Base-by-base conservation (phyloP, 176 grass and related monocot species). In the Tillandsia fasciculata region DNA sequence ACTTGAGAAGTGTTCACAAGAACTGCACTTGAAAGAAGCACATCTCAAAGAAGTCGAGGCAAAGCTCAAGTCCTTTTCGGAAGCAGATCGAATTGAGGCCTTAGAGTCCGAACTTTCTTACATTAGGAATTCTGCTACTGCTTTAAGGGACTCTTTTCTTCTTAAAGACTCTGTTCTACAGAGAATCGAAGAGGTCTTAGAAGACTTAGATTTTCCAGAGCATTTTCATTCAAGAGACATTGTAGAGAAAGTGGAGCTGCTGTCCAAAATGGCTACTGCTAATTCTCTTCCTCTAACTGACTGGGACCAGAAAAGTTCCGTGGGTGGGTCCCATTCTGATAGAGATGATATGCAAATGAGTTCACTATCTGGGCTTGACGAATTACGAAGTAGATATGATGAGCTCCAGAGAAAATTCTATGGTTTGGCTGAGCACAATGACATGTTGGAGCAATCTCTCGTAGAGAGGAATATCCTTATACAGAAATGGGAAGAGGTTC, bases 41-140 rank as follows among this genome's bases (percentile, higher is more conserved):
- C 66, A 80, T 58, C 69, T 96, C 53, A 84, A 64, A 69, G 92
- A 96, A 67, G 80, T 80, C 72, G 89, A 93, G 77, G 69, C 78
- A 72, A 93, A 90, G 72, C 80, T 97, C 49, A 97, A 86, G 76
- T 87, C 94, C 51, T 91, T 87, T 78, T 77, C 76, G 10, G 89
- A 92, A 76, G 94, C 80, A 1, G 94, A 93, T 75, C 83, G 94
- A 85, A 97, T 97, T 81, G 89, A 97, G 84, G 94, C 94, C 70
- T 80, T 97, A 75, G 94, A 97, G 70, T 97, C 89, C 0, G 94
- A 97, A 70, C 87, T 97, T 18, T 97, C 94, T 54, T 97, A 93
- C 66, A 90, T 97, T 75, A 69, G 89, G 3, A 92, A 93, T 78
- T 97, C 94, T 26, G 86, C 89, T 73, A 92, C 87, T 83, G 94